phyloP scores from a whole-genome alignment of 1,139 yeast species.

The Kodamaea derodonti region DNA sequence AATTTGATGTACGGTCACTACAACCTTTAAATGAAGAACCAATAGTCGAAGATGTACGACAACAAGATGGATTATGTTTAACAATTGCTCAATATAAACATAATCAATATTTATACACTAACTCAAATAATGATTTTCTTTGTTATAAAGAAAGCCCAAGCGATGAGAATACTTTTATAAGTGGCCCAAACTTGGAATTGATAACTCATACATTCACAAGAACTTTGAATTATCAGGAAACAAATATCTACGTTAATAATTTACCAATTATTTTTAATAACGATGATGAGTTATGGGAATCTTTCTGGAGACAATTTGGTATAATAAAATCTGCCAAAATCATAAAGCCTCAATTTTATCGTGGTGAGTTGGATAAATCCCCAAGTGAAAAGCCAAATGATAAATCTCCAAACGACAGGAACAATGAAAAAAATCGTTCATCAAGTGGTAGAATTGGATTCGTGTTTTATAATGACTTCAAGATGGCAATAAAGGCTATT shows the following conservation, averaged over 20 bases:
- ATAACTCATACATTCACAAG: slow-evolving; percentile 15
- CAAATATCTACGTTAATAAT: slow-evolving; percentile 56
- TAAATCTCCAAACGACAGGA: slow-evolving; percentile 14
- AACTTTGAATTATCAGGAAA: slow-evolving; percentile 46
- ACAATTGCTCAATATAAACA: slow-evolving; percentile 42
- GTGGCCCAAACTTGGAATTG: slow-evolving; percentile 8
- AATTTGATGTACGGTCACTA: slow-evolving; percentile 12
- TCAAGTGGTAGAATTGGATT: slow-evolving; percentile 39
- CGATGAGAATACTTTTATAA: slow-evolving; percentile 1
- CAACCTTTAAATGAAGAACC: slow-evolving; percentile 10
- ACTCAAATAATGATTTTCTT: slow-evolving; percentile 8
- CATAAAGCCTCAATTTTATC: slow-evolving; percentile 40
- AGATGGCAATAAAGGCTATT: slow-evolving; percentile 39
- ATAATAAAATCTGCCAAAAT: slow-evolving; percentile 40
- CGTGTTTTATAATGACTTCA: slow-evolving; percentile 35
- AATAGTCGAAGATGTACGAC: slow-evolving; percentile 12
- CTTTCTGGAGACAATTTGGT: slow-evolving; percentile 43
- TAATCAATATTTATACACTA: slow-evolving; percentile 26
- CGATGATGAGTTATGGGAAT: slow-evolving; percentile 36
- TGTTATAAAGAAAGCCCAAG: too few species aligned
- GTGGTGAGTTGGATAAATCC: background rate
- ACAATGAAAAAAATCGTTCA: slow-evolving; percentile 9
- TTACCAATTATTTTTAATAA: slow-evolving; percentile 42
- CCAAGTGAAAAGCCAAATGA: slow-evolving; percentile 14
- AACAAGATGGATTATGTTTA: slow-evolving; percentile 31